Base-by-base conservation (phyloP, 1,284 basidiomycete species). In the Marasmius tenuissimus region DNA sequence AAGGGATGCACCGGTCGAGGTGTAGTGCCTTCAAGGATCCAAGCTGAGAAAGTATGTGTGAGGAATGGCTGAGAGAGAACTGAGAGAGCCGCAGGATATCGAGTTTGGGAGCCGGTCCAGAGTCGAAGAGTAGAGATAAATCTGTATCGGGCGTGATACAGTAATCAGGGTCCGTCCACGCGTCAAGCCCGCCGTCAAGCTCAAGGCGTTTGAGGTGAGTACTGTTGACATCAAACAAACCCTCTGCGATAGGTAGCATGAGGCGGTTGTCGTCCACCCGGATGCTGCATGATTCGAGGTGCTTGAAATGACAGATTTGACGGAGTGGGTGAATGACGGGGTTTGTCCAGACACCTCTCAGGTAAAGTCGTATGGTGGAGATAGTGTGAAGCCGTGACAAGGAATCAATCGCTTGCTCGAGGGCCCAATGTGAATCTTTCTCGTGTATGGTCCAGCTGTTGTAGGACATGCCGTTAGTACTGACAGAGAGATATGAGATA, bases 281-380 rank as follows among this genome's bases (percentile, higher is more conserved):
- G 27, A 54, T 38, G 11, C 27, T 35, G 20, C 52, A 54, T 34
- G 34, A 18, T 37, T 18, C 34, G 16, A 54, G 52, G 20, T 54
- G 34, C 20, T 54, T 54, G 52, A 54, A 54, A 16, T 54, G 52
- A 38, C 52, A 54, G 52, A 54, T 54, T 18, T 35, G 33, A 18
- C 34, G 52, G 34, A 54, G 18, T 18, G 52, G 52, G 12, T 37
- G 20, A n/a, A 35, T 33, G 14, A 34, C 14, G 34, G 52, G 52
- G 1, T 34, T 33, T 33, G 9, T 54, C 52, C 52, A 54, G 27
- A 18, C 16, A 14, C 52, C 52, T 37, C 38, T 54, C 34, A 54
- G 52, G 20, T 54, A 54, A 14, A 54, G 34, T 8, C n/a, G 18
- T 11, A 54, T 33, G 14, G 4, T 18, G 5, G 34, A 54, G 33